Base-by-base conservation (phyloP, 176 grass and related monocot species). In the Rhynchospora tenuis region DNA sequence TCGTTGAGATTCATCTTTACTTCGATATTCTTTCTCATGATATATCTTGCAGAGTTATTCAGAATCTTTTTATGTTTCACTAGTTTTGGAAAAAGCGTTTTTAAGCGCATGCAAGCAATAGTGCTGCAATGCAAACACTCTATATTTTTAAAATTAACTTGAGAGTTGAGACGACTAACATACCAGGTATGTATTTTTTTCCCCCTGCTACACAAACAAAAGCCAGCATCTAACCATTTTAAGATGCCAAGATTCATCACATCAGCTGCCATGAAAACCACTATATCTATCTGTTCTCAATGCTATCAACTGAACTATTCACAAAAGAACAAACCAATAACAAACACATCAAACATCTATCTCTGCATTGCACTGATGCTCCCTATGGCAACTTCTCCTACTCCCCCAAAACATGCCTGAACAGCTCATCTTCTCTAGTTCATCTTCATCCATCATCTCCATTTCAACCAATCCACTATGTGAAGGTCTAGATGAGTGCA, bases 311-410 rank as follows among this genome's bases (percentile, higher is more conserved):
- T 63, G 55, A 57, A 80, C 81, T 88, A 88, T 88, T 84, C 85
- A 87, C 85, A 87, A 31, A 19, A 67, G 3, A 86, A 14, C 9
- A 77, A 76, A 46, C 22, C 61, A 64, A 85, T 57, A 57, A 84
- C 5, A 12, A 56, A 31, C 48, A 27, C 73, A 73, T 90, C 91
- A 99, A 12, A 86, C 85, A 24, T 90, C 93, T 82, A 99, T 99
- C 42, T 99, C 96, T 11, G 93, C 90, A 85, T 93, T 93, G 76
- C 96, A 99, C 60, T 95, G 96, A 55, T 99, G 88, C 89, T 99
- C 93, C 73, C 96, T 90, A 38, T 99, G 93, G 72, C 96, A 99
- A 81, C 91, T 99, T 89, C 96, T 88, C 82, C 96, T 83, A 57
- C 88, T 90, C 89, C 80, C 80, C 60, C 96, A 99, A 83, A 94